Conservation (phyloP, 352 stramenopile genomes). For the Phytopythium sindhum region DNA sequence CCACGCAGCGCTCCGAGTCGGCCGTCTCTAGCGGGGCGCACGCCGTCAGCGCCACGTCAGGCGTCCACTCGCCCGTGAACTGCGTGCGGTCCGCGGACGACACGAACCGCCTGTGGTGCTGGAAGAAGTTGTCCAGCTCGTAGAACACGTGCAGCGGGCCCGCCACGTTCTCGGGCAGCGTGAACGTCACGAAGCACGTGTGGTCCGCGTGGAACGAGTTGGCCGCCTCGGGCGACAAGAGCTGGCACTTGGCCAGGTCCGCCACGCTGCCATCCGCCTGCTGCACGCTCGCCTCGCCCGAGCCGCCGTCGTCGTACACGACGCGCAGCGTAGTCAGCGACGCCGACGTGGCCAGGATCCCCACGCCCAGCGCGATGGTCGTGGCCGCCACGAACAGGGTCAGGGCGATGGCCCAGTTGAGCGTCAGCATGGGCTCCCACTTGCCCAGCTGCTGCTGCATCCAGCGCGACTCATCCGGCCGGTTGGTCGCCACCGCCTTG, state of each 20-base stretch:
- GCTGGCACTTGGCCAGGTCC: conserved; percentile 45
- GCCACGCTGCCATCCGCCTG: conserved; percentile 37
- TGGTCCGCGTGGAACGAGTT: conserved; percentile 73
- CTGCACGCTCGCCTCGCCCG: conserved; percentile 12
- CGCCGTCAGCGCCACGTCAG: conserved; percentile 27
- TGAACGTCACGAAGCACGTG: conserved; percentile 69
- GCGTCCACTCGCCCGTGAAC: conserved; percentile 58
- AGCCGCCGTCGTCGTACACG: conserved; percentile 47
- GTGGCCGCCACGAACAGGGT: conserved; percentile 38
- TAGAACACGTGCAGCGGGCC: conserved; percentile 52
- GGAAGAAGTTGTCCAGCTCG: conserved; percentile 58
- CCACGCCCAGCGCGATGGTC: conserved; percentile 44
- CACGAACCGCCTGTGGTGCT: conserved; percentile 74
- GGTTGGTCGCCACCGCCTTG: conserved; percentile 23
- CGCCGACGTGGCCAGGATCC: conserved; percentile 44
- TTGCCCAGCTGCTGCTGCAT: conserved; percentile 64
- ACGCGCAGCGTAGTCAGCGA: conserved; percentile 56
- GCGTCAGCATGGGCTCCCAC: conserved; percentile 76
- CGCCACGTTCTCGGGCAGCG: conserved; percentile 38
- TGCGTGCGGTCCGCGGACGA: conserved; percentile 64
- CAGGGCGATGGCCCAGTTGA: conserved; percentile 55
- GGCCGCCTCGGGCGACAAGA: conserved; percentile 31
- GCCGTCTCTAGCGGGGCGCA: conserved; percentile 50
- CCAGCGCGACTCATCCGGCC: conserved; percentile 47
- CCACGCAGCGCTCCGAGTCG: conserved; percentile 33